phyloP scores from a whole-genome alignment of 306 rosid genomes.

The Luffa aegyptiaca region DNA sequence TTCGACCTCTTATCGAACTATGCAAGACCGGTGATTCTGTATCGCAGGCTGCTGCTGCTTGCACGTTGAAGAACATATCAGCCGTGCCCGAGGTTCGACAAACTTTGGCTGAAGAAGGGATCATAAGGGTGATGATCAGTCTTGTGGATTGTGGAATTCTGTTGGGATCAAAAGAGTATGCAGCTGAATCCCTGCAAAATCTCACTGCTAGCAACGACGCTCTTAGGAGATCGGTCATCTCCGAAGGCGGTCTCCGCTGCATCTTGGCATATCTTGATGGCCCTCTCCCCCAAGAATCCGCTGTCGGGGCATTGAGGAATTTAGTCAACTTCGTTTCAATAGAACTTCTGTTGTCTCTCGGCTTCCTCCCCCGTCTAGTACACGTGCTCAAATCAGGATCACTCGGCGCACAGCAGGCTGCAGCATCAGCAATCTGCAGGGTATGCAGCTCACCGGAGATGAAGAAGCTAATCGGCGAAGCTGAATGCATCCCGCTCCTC shows the following conservation, averaged over 20 bases:
- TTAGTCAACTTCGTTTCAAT: conserved; percentile 47
- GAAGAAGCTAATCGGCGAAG: conserved; percentile 73
- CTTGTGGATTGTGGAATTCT: conserved; percentile 65
- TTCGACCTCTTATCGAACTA: conserved; percentile 55
- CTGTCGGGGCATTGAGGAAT: conserved; percentile 74
- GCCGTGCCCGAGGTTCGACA: conserved; percentile 73
- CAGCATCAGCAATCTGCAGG: conserved; percentile 48
- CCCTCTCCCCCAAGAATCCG: conserved; percentile 80
- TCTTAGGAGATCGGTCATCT: conserved; percentile 49
- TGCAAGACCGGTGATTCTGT: conserved; percentile 76
- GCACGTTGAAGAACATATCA: conserved; percentile 72
- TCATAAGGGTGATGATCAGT: conserved; percentile 56
- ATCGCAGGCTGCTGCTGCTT: conserved; percentile 75
- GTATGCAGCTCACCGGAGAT: conserved; percentile 57
- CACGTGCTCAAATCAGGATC: conserved; percentile 72
- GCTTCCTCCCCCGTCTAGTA: conserved; percentile 50
- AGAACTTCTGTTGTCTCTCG: conserved; percentile 52
- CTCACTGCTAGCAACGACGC: conserved; percentile 81
- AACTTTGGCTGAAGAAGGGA: conserved; percentile 71
- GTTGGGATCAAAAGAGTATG: conserved; percentile 76
- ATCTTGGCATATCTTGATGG: conserved; percentile 64
- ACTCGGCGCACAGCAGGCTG: conserved; percentile 72
- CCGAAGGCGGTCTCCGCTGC: conserved; percentile 64
- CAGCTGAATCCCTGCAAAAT: conserved; percentile 91
- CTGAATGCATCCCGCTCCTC: conserved; percentile 64